Evolutionary conservation across 2,329 filamentous ascomycete species (phyloP).

Genomic region (Stachybotrys chartarum): DNA sequence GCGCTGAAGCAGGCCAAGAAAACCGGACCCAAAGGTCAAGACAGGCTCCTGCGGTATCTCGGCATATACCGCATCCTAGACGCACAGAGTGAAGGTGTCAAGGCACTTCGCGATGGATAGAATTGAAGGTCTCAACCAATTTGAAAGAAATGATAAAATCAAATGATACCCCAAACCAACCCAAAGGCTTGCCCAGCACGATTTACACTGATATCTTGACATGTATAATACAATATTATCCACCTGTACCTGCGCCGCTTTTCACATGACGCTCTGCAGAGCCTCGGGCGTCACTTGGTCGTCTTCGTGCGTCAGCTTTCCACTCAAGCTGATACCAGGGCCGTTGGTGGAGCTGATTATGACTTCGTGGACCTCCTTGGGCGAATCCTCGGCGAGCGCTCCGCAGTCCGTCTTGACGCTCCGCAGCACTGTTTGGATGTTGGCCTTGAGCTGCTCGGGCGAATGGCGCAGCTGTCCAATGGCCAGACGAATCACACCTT

Average conservation of each 20-base stretch:
- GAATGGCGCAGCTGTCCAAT: constrained; percentile 86
- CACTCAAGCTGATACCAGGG: constrained; percentile 81
- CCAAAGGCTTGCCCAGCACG: constrained; percentile 1
- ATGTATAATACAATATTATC: constrained; percentile 32
- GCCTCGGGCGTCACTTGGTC: constrained; percentile 47
- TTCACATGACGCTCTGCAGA: constrained; percentile 48
- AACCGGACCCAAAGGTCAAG: constrained; percentile 33
- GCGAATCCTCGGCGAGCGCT: constrained; percentile 52
- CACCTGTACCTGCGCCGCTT: constrained; percentile 3
- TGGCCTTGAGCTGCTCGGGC: constrained; percentile 76
- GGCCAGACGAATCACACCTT: constrained; percentile 81
- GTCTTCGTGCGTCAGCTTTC: constrained; percentile 60
- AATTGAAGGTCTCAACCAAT: constrained; percentile 4
- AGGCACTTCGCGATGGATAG: constrained; percentile 33
- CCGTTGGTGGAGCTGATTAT: constrained; percentile 83
- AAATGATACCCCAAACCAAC: constrained; percentile 21
- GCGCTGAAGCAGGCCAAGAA: constrained; percentile 38
- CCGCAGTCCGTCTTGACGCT: constrained; percentile 73
- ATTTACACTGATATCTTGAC: constrained; percentile 18
- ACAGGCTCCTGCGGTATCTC: constrained; percentile 43
- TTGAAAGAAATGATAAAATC: constrained; percentile 12
- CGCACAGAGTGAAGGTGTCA: constrained; percentile 45
- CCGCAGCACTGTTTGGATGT: constrained; percentile 71
- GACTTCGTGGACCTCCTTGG: constrained; percentile 46
- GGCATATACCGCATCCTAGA: constrained; percentile 45